Evolutionary conservation across 768 basidiomycete species (phyloP), one percentile per base, ranked within the genome.

Genomic region (Gloeostereum incarnatum): DNA sequence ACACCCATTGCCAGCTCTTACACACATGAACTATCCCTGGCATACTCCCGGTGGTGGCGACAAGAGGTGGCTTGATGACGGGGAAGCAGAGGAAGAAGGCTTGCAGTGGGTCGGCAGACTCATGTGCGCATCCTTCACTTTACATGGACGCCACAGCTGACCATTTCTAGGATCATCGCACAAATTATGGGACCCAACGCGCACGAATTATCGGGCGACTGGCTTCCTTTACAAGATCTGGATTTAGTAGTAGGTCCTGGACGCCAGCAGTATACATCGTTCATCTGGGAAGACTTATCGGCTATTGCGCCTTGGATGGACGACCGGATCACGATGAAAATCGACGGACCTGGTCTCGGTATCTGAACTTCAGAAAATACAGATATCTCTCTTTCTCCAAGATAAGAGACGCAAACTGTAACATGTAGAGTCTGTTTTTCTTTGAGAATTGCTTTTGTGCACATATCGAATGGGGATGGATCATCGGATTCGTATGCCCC

Each of bases 231-330:
- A 8, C 75, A 70, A 47, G 75, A 73, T 34, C 47, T 64, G 17
- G 73, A 71, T 46, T 60, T 74, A 8, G 58, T 73, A 18, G 50
- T 60, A 16, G 71, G 67, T 11, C 50, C 65, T 3, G 66, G 72
- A 35, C 61, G 74, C 29, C 62, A 62, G 13, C 81, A 78, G 35
- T 88, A 78, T 52, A 74, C 73, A 5, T 85, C 83, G 8, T 76
- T 89, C 42, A 69, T 68, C 0, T 81, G 76, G 75, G 59, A 61
- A 14, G 87, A 89, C 53, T 58, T 90, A 26, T 66, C 67, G 52
- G 68, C 75, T 22, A 73, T 88, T 41, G 81, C 86, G 26, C 87
- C 84, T 3, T 89, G 87, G 87, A 71, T 89, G 62, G 69, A 78
- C 41, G 72, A 77, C 38, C 63, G 62, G 39, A 67, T 85, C 40